Conservation (phyloP, 495 filamentous ascomycete species). For the Xylaria curta region DNA sequence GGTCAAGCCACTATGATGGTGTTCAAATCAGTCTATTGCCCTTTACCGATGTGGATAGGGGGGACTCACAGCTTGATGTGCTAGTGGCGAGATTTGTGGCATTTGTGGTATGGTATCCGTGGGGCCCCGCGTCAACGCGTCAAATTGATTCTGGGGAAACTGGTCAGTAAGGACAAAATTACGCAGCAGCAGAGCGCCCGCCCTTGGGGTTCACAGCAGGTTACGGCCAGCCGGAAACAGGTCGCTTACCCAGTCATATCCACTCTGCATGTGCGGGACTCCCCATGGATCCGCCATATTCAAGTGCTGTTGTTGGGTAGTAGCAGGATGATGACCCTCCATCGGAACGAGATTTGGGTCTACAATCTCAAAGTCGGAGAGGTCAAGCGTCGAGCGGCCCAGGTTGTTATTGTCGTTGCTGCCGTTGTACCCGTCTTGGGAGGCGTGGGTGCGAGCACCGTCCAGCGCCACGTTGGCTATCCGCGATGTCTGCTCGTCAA, state of each 20-base stretch:
- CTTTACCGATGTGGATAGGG: not conserved
- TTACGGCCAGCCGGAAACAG: not conserved
- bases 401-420: slow-evolving; percentile 1
- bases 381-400: slow-evolving; percentile 22
- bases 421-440: slow-evolving; percentile 22
- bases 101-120: slow-evolving; percentile 23
- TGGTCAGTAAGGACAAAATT: slow-evolving; percentile 22
- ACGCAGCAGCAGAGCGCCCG: not conserved
- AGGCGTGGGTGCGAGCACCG: slow-evolving; percentile 24
- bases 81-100: slow-evolving; percentile 18
- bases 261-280: slow-evolving; percentile 29
- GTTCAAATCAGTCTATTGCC: not conserved
- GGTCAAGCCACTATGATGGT: slow-evolving; percentile 23
- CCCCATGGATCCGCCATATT: slow-evolving; percentile 30
- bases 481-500: slow-evolving; percentile 24
- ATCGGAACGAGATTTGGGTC: slow-evolving; percentile 11
- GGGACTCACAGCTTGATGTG: slow-evolving; percentile 23
- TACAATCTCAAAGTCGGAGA: slow-evolving; percentile 26
- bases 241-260: slow-evolving; percentile 41
- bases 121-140: slow-evolving; percentile 32
- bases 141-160: slow-evolving; percentile 37
- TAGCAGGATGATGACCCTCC: slow-evolving; percentile 9
- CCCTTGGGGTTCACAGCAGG: not conserved
- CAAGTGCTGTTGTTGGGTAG: slow-evolving; percentile 9
- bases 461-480: slow-evolving; percentile 18